Evolutionary conservation across 2,329 filamentous ascomycete genomes (phyloP), one percentile per base, ranked within the genome.

Genomic region (Colletotrichum siamense): DNA sequence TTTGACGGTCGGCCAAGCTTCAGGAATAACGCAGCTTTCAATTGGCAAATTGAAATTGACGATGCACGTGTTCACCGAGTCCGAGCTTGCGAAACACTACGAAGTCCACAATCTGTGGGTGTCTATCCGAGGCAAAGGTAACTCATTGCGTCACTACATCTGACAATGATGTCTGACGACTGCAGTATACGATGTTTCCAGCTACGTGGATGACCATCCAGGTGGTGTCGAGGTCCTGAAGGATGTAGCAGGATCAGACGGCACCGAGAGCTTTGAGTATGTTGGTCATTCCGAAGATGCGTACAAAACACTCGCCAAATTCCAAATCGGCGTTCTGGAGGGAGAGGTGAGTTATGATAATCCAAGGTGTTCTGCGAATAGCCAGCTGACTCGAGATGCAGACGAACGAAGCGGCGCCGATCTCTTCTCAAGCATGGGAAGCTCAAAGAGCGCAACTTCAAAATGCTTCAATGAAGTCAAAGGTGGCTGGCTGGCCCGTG

Each of bases 241-340:
- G 28, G 73, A 75, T 8, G 61, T 66, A 1, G 73, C 68, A 3
- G 73, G 73, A 2, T 66, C 62, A 8, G 73, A 75, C 24, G 68
- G 61, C 12, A 75, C 73, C 8, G 73, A 75, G 62, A 72, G 61
- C 22, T 75, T 71, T n/a, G 73, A 75, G 28, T 75, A 72, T 8
- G 73, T 67, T 6, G 62, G 68, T 3, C 72, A 75, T 15, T 66
- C 68, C 2, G 61, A 67, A 12, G 63, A 62, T 5, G 73, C 73
- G 3, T 39, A 66, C n/a, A 55, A 55, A 8, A 62, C 62, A 8
- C 57, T 75, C 3, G 30, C 55, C 12, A 32, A 28, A 18, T 66
- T 69, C 24, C 71, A 73, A 15, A 28, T 73, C 10, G 71, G 63
- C 10, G 36, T 69, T 6, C 39, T 73, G 3, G 36, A 63, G 4